Conservation (phyloP, 2,329 filamentous ascomycete species). For the Paraphoma sp. region DNA sequence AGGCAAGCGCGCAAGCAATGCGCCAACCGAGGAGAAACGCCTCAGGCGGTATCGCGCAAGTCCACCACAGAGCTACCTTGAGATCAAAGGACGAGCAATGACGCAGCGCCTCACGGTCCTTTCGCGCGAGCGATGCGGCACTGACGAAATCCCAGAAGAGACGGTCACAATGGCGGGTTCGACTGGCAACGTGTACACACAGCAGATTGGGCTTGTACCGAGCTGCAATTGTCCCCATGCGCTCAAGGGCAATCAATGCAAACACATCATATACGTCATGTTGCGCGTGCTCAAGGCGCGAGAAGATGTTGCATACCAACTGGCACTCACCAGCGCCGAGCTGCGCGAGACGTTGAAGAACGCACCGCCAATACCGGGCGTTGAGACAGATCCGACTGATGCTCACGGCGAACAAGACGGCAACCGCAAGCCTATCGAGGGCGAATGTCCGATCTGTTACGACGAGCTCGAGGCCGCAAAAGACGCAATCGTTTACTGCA, state of each 20-base stretch:
- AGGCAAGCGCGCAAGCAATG: conserved; percentile 19
- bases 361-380: conserved; percentile 58
- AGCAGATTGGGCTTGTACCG: conserved; percentile 60
- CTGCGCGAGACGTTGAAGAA: conserved; percentile 62
- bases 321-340: conserved; percentile 66
- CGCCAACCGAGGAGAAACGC: conserved; percentile 38
- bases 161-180: conserved; percentile 64
- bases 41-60: conserved; percentile 40
- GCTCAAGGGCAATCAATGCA: conserved; percentile 65
- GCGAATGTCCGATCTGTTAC: conserved; percentile 67
- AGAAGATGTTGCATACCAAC: conserved; percentile 63
- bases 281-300: conserved; percentile 64
- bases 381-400: conserved; percentile 40
- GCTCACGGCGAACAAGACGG: conserved; percentile 46
- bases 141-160: conserved; percentile 58
- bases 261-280: conserved; percentile 69
- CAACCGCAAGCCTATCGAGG: conserved; percentile 65
- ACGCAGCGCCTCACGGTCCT: conserved; percentile 66
- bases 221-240: conserved; percentile 64
- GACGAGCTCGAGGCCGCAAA: conserved; percentile 44
- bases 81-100: conserved; percentile 56
- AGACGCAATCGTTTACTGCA: conserved; percentile 59
- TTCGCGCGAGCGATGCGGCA: conserved; percentile 54
- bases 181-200: conserved; percentile 68
- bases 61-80: conserved; percentile 55